phyloP scores from a whole-genome alignment of 495 filamentous ascomycete species.

The Lasiosphaeria miniovina region DNA sequence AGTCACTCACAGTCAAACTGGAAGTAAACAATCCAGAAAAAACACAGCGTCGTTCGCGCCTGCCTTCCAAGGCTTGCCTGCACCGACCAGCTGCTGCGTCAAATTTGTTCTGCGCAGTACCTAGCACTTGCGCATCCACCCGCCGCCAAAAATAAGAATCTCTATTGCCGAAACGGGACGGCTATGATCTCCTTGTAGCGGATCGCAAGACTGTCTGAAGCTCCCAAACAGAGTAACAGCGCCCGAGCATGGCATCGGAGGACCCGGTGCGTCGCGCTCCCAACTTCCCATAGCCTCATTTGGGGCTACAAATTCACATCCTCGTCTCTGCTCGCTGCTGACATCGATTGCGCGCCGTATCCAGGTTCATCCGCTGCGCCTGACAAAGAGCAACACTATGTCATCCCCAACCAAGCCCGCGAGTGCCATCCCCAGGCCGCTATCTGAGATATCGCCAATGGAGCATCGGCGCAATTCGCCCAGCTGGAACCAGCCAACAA shows the following conservation, averaged over 20 bases:
- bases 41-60: not conserved
- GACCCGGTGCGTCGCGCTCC: constrained; percentile 36
- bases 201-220: not conserved
- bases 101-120: not conserved
- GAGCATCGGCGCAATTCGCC: constrained; percentile 69
- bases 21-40: not conserved
- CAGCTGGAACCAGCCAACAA: constrained; percentile 66
- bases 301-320: too few species aligned
- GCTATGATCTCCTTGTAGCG: constrained; percentile 14
- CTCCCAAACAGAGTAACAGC: constrained; percentile 4
- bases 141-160: not conserved
- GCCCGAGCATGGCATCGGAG: constrained; percentile 36
- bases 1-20: not conserved
- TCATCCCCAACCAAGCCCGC: constrained; percentile 43
- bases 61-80: not conserved
- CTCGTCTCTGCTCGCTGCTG: not conserved
- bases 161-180: not conserved
- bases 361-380: constrained; percentile 57
- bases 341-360: not conserved
- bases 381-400: constrained; percentile 51
- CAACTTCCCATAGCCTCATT: not conserved
- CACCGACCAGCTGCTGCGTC: too few species aligned
- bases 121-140: not conserved
- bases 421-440: constrained; percentile 43
- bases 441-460: constrained; percentile 57